These are phyloP conservation scores for Phaeoacremonium minimum DNA, from an alignment of 2,329 filamentous ascomycete species.

Conservation along the genomic window DNA sequence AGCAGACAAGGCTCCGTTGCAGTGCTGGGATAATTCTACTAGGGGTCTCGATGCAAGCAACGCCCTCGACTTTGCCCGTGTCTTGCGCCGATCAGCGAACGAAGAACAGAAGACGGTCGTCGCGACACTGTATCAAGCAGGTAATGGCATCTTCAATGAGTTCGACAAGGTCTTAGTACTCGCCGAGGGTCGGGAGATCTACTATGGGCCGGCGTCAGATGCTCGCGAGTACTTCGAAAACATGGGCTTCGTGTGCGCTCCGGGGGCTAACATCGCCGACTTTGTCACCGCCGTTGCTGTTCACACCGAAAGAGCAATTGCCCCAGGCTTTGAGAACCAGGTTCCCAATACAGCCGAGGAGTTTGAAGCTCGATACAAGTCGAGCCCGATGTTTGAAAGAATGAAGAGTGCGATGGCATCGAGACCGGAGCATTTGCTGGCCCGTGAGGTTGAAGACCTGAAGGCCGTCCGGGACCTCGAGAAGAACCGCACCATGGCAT, in stretches of 20 bases:
- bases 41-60: conserved; percentile 66
- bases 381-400: conserved; percentile 27
- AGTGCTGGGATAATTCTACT: conserved; percentile 70
- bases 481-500: not conserved
- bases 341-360: conserved; percentile 60
- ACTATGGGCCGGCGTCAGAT: conserved; percentile 55
- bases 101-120: not conserved
- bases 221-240: conserved; percentile 62
- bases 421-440: conserved; percentile 8
- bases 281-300: conserved; percentile 33
- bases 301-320: conserved; percentile 53
- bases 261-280: conserved; percentile 61
- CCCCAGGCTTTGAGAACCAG: conserved; percentile 48
- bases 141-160: conserved; percentile 54
- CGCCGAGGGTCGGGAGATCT: conserved; percentile 62
- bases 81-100: conserved; percentile 21
- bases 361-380: conserved; percentile 41
- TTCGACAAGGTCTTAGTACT: conserved; percentile 69
- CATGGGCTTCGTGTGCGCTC: conserved; percentile 57
- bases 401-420: conserved; percentile 1
- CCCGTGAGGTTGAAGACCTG: conserved; percentile 3
- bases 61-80: conserved; percentile 63
- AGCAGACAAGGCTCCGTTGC: conserved; percentile 37
- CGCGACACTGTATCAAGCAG: not conserved
- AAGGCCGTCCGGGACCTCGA: not conserved